Percentiles rank a stretch among this genome's conserved stretches.
These are phyloP conservation scores for Syzygium syzygioides DNA, from an alignment of 441 rosid species.

Conservation along the genomic window DNA sequence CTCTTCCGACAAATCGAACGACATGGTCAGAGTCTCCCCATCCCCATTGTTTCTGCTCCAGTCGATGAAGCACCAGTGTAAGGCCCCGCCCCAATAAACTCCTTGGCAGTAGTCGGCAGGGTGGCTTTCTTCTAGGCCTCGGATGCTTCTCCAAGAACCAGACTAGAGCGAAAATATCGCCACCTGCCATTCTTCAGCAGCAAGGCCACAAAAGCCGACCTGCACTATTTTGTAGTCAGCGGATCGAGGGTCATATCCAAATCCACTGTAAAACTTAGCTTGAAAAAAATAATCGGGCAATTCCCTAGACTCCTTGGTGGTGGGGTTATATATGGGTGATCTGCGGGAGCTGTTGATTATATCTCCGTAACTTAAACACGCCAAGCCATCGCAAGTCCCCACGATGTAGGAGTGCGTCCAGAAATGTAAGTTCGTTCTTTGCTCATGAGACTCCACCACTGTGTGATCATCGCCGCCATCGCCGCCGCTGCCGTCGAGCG, in stretches of 20 bases:
- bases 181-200: not conserved
- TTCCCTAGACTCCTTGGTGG: not conserved
- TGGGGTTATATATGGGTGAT: not conserved
- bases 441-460: not conserved
- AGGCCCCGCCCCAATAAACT: not conserved
- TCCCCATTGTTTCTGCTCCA: not conserved
- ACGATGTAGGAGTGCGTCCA: not conserved
- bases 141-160: not conserved
- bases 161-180: not conserved
- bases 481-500: not conserved
- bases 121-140: not conserved
- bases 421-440: too few relatives aligned
- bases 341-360: not conserved
- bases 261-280: not conserved
- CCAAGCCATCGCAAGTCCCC: not conserved
- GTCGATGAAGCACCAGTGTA: not conserved
- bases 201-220: not conserved
- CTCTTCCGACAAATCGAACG: not conserved
- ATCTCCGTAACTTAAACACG: not conserved
- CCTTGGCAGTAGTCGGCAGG: accelerated
- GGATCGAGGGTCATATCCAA: not conserved
- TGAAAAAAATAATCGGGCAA: not conserved
- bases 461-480: too few relatives aligned
- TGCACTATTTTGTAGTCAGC: not conserved
- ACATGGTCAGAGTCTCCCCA: not conserved